Percentiles rank a stretch among this genome's conserved stretches.
Conservation (phyloP, 192 early-diverging fungal species). For the Funneliformis geosporum region DNA sequence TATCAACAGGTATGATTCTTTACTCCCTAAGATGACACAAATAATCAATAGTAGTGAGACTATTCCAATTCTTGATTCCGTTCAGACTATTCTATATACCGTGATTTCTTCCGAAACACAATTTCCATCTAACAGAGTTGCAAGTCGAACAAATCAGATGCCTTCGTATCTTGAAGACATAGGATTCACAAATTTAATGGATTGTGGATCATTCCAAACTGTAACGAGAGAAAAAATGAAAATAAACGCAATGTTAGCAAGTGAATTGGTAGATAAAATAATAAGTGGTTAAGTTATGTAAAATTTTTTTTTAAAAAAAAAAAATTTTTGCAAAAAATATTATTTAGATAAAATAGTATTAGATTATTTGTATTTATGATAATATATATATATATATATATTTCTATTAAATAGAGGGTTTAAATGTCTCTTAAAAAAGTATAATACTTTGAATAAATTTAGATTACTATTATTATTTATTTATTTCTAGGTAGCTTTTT, state of each 20-base stretch:
- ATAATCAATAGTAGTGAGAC: conserved; percentile 66
- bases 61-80: conserved; percentile 64
- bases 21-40: conserved; percentile 74
- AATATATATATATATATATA: no score
- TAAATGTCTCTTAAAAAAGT: no score
- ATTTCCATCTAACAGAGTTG: background rate
- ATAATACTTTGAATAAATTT: no score
- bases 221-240: conserved; percentile 42
- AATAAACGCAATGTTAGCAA: conserved; percentile 47
- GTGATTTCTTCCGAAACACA: conserved; percentile 48
- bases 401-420: no score
- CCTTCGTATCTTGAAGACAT: conserved; percentile 45
- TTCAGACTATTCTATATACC: conserved; percentile 72
- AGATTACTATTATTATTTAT: no score
- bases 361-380: no score
- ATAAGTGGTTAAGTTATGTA: conserved; percentile 34
- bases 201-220: conserved; percentile 46
- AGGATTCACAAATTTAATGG: conserved; percentile 55
- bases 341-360: no score
- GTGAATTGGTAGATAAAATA: conserved; percentile 55
- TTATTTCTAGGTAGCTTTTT: no score
- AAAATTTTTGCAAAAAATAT: no score
- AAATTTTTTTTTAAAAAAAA: background rate
- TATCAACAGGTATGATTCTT: conserved; percentile 62
- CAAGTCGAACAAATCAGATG: background rate